Evolutionary conservation across 768 basidiomycete genomes (phyloP), one percentile per base, ranked within the genome.

Genomic region (Thelephora aurantiotincta): DNA sequence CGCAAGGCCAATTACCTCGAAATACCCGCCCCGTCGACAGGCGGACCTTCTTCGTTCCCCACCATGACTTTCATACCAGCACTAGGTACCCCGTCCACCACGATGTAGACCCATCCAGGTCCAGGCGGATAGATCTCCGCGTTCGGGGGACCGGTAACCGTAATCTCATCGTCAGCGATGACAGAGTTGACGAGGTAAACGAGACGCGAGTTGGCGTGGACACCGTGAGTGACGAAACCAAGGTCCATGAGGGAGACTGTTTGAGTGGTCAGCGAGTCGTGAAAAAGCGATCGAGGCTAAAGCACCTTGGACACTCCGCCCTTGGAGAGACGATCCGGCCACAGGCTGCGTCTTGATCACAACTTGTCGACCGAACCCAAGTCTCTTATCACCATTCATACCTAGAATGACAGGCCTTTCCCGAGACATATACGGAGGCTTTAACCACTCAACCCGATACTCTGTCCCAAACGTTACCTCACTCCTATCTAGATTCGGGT

Each of bases 401-500:
- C 26, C 26, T 4, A 58, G 38, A 33, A 82, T 68, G 43, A 63
- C 58, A 5, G 84, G 91, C 33, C 89, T 72, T 11, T 70, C 57
- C 54, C 62, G 63, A 20, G 62, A 59, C 77, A 86, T 78, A 58
- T 94, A 98, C 22, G 84, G 82, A 0, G 94, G 93, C 46, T 71
- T 72, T 53, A 94, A 69, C 73, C 82, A 80, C 59, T 96, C 92
- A 30, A 90, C 83, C 44, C 89, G 72, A 60, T 93, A 94, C 60
- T 94, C 88, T 14, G 89, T 90, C 26, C 80, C 78, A 58, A 84
- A 92, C 58, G 68, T 67, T 36, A 75, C 55, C 54, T 77, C 80
- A 54, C 80, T 86, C 46, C 83, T 67, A 60, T 89, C 85, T 50
- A 88, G 61, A 61, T 89, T 89, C 20, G 87, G 87, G 56, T 87